Conservation (phyloP, 306 rosid species). For the Trifolium repens region DNA sequence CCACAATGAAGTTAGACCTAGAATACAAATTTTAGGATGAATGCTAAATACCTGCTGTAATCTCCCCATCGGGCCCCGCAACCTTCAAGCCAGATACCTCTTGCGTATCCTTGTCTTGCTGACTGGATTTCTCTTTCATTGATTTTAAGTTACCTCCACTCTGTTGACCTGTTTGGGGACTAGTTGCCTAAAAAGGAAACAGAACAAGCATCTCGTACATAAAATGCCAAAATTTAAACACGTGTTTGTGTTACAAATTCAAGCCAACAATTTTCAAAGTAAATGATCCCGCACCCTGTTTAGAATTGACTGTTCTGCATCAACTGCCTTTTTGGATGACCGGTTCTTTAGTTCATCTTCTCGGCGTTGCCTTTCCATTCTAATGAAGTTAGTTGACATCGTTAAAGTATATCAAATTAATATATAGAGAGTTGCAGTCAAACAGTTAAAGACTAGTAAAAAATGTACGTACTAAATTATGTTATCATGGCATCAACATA, state of each 20-base stretch:
- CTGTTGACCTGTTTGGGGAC: constrained; percentile 65
- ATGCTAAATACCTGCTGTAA: constrained; percentile 60
- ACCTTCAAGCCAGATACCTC: constrained; percentile 60
- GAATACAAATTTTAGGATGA: constrained; percentile 36
- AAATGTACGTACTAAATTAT: not conserved
- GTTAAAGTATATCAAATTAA: constrained; percentile 35
- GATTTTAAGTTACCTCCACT: constrained; percentile 65
- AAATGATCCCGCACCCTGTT: constrained; percentile 53
- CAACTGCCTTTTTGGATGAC: constrained; percentile 53
- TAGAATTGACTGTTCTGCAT: constrained; percentile 57
- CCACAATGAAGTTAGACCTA: constrained; percentile 17
- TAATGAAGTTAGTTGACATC: constrained; percentile 39
- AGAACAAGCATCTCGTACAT: constrained; percentile 23
- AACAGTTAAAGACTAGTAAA: constrained; percentile 1
- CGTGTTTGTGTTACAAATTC: constrained; percentile 22
- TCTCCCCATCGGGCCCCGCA: constrained; percentile 69
- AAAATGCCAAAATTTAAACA: constrained; percentile 29
- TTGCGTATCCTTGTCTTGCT: constrained; percentile 55
- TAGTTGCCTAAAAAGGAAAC: constrained; percentile 55
- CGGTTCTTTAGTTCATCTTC: constrained; percentile 66
- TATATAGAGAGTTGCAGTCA: constrained; percentile 10
- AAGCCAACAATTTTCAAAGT: constrained; percentile 30
- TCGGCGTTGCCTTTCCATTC: constrained; percentile 72
- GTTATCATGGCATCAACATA: constrained; percentile 16
- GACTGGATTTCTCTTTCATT: constrained; percentile 62